phyloP scores from a whole-genome alignment of 2,329 filamentous ascomycete species.

The Fusarium napiforme region DNA sequence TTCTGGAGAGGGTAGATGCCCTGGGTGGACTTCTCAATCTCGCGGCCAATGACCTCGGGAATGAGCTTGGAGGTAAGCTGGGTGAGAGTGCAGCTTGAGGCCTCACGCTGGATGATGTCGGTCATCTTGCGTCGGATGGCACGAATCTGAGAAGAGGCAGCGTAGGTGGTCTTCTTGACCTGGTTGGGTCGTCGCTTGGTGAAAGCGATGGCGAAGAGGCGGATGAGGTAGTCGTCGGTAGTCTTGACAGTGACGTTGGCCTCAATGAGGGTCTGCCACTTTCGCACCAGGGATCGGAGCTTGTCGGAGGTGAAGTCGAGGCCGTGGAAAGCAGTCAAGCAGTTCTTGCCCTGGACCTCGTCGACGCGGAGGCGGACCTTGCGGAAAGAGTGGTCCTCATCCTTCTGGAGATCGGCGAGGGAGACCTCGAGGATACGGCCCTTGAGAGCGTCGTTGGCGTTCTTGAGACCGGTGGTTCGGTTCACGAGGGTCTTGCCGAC shows the following conservation, averaged over 20 bases:
- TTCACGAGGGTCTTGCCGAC: conserved; percentile 99
- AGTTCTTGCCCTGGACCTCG: conserved; percentile 99
- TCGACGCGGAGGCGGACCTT: conserved; percentile 99
- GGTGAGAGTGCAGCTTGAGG: conserved; percentile 90
- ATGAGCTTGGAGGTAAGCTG: conserved; percentile 99
- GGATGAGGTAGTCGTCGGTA: conserved; percentile 99
- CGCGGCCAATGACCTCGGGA: conserved; percentile 98
- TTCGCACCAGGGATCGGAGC: conserved; percentile 97
- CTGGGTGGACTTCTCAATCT: conserved; percentile 99
- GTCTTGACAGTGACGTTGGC: conserved; percentile 99
- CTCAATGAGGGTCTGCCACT: conserved; percentile 99
- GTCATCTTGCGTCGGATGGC: conserved; percentile 99
- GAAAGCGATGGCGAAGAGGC: conserved; percentile 98
- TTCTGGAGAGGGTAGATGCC: conserved; percentile 99
- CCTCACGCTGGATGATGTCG: conserved; percentile 98
- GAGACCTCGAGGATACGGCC: conserved; percentile 99
- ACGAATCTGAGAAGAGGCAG: conserved; percentile 95
- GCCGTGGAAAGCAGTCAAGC: conserved; percentile 99
- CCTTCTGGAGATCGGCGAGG: conserved; percentile 98
- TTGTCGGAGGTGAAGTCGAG: conserved; percentile 99
- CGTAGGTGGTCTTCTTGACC: conserved; percentile 99
- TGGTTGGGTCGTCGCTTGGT: conserved; percentile 99
- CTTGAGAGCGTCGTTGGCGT: conserved; percentile 99
- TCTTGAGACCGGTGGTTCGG: conserved; percentile 99
- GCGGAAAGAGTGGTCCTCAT: conserved; percentile 99